These are phyloP conservation scores for Suillus alpinus DNA, from an alignment of 768 basidiomycete genomes.

Conservation along the genomic window DNA sequence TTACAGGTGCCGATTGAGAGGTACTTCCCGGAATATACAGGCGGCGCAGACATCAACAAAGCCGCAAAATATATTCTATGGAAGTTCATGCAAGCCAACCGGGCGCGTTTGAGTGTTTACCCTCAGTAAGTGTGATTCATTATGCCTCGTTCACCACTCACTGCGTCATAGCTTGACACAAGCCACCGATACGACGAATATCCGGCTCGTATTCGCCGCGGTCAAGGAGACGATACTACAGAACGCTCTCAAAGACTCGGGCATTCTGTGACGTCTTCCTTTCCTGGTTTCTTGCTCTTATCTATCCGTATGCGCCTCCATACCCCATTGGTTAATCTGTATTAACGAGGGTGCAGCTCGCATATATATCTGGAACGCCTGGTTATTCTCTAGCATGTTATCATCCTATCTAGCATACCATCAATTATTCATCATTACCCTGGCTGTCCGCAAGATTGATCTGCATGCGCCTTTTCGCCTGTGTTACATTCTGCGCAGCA, in stretches of 20 bases:
- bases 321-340: slow-evolving; percentile 5
- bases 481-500: not conserved
- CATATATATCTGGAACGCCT: slow-evolving; percentile 32
- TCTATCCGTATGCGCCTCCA: slow-evolving; percentile 23
- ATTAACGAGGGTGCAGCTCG: slow-evolving; percentile 12
- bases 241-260: slow-evolving; percentile 83
- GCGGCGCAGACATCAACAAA: slow-evolving; percentile 88
- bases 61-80: slow-evolving; percentile 93
- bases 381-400: slow-evolving; percentile 22
- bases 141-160: not conserved
- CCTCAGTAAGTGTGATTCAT: slow-evolving; percentile 65
- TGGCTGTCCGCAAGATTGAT: not conserved
- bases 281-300: not conserved
- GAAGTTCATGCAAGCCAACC: slow-evolving; percentile 91
- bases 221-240: slow-evolving; percentile 93
- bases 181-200: slow-evolving; percentile 86
- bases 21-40: slow-evolving; percentile 87
- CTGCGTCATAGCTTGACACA: slow-evolving; percentile 61
- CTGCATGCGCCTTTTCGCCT: not conserved
- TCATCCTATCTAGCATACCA: slow-evolving; percentile 25
- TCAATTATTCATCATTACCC: slow-evolving; percentile 18
- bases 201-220: slow-evolving; percentile 78
- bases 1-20: slow-evolving; percentile 66
- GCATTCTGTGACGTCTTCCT: slow-evolving; percentile 55
- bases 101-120: slow-evolving; percentile 81